A percentile compares a stretch with the other conserved stretches of the same genome.
Conservation (phyloP, 257 asterid species). For the Solanum pennellii region DNA sequence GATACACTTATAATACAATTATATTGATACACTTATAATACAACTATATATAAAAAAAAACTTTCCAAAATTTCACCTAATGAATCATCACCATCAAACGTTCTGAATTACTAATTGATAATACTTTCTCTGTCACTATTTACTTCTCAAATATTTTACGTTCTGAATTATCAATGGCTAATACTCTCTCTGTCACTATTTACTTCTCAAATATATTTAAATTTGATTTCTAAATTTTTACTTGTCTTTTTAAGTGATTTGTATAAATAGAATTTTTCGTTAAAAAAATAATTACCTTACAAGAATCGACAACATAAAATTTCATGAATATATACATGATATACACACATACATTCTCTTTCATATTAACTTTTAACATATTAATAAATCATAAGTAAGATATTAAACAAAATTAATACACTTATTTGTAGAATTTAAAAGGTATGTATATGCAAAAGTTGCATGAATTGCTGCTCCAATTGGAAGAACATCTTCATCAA, state of each 20-base stretch:
- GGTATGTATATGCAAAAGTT: slow-evolving; percentile 34
- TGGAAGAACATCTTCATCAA: slow-evolving; percentile 47
- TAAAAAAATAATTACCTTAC: background rate
- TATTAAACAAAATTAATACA: background rate
- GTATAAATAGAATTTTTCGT: background rate
- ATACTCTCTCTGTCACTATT: too few species aligned
- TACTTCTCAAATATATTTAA: too few species aligned
- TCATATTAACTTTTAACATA: background rate
- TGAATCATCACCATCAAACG: background rate
- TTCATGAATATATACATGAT: too few species aligned
- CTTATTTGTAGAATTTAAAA: slow-evolving; percentile 1
- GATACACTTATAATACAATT: too few species aligned
- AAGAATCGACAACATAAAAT: background rate
- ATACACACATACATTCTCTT: background rate
- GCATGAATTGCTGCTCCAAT: slow-evolving; percentile 52
- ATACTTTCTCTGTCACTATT: too few species aligned
- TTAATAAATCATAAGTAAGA: too few species aligned
- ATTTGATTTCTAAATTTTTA: too few species aligned
- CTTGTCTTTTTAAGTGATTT: background rate
- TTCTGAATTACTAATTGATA: background rate
- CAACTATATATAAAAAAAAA: too few species aligned
- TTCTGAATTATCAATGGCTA: background rate
- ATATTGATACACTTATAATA: background rate
- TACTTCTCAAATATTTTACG: background rate
- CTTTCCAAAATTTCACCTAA: background rate